These are phyloP conservation scores for Haplosporangium sp. DNA, from an alignment of 371 early-diverging fungal genomes.

Conservation along the genomic window DNA sequence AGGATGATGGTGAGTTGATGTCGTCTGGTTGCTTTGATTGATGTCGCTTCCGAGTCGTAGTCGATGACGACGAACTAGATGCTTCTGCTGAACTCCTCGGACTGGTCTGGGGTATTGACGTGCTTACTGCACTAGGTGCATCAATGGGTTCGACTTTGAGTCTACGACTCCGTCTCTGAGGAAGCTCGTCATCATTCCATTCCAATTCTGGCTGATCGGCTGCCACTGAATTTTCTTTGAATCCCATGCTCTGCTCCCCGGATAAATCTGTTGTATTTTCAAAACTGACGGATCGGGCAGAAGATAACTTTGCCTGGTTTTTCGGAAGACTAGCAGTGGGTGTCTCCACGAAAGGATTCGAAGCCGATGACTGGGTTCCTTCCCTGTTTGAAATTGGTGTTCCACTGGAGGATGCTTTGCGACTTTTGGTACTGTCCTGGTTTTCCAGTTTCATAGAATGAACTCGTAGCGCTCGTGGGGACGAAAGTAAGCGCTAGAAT, in stretches of 20 bases:
- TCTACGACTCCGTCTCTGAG: constrained; percentile 5
- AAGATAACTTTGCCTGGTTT: neutral
- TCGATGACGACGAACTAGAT: constrained; percentile 2
- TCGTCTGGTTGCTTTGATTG: neutral
- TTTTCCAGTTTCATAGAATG: constrained; percentile 4
- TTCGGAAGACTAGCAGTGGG: neutral
- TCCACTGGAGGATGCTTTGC: no score
- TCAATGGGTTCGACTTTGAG: constrained; percentile 3
- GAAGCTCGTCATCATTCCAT: neutral
- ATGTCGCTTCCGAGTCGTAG: neutral
- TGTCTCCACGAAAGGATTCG: no score
- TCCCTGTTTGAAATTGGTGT: no score
- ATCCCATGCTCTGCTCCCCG: neutral
- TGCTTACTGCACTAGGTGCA: neutral
- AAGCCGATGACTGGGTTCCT: no score
- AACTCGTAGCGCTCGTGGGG: constrained; percentile 7
- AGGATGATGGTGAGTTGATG: neutral
- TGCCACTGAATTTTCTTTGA: constrained; percentile 2
- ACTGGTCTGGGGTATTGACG: neutral
- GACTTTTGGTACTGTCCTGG: neutral
- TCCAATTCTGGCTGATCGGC: neutral
- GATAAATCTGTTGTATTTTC: no score
- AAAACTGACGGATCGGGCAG: no score
- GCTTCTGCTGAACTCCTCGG: neutral
- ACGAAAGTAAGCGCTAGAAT: constrained; percentile 3